phyloP scores from a whole-genome alignment of 202 grass and related monocot species.

The Musa balbisiana region DNA sequence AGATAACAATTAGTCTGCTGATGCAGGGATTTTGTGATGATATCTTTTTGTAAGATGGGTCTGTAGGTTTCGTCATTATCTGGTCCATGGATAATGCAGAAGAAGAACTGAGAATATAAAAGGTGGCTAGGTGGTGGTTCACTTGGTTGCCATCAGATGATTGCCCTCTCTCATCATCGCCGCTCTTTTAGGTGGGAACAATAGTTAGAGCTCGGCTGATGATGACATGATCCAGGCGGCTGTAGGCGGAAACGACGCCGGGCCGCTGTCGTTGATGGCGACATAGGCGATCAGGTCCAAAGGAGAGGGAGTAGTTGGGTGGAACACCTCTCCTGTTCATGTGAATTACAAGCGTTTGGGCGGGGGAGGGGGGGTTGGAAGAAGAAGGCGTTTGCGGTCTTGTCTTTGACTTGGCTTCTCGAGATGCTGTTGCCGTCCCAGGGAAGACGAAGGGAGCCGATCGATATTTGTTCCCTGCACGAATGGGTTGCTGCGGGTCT shows the following conservation, averaged over 20 bases:
- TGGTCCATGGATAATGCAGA: too few species aligned
- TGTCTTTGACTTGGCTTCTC: neutral
- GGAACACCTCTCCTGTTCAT: neutral
- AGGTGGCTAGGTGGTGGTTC: neutral
- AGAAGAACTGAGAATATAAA: too few species aligned
- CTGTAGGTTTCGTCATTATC: too few species aligned
- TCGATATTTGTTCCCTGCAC: neutral
- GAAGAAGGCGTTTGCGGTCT: neutral
- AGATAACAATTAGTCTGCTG: too few species aligned
- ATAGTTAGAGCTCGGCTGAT: too few species aligned
- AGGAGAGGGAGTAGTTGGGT: neutral
- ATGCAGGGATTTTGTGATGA: too few species aligned
- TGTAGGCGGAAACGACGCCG: constrained; percentile 7
- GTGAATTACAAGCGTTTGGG: neutral
- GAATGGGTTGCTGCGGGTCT: neutral
- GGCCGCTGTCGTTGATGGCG: neutral
- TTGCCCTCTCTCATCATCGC: too few species aligned
- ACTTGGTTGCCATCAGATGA: constrained; percentile 18
- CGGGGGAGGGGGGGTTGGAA: too few species aligned
- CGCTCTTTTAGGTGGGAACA: too few species aligned
- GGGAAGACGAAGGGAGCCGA: neutral
- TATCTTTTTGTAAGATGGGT: too few species aligned
- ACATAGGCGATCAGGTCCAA: neutral
- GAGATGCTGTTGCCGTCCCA: neutral
- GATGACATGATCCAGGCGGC: neutral